Evolutionary conservation across 805 yeast genomes (phyloP).

Genomic region (Cyberlindnera saturnus): DNA sequence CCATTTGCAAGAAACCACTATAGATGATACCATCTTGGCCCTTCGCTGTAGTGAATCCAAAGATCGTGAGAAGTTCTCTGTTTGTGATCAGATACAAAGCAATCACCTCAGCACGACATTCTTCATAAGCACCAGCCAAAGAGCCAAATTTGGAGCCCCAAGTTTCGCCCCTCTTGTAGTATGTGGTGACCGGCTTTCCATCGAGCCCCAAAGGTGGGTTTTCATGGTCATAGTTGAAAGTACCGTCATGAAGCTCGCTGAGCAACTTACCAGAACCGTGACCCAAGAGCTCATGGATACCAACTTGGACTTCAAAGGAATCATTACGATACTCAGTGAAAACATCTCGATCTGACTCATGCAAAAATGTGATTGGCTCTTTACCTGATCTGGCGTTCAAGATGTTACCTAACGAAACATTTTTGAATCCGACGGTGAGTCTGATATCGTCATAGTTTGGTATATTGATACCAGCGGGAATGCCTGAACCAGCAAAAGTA

Average conservation of each 20-base stretch:
- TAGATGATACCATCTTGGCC: conserved; percentile 61
- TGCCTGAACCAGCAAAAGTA: conserved; percentile 84
- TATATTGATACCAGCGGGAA: conserved; percentile 90
- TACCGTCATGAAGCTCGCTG: conserved; percentile 50
- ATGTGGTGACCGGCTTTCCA: conserved; percentile 58
- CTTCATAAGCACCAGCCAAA: conserved; percentile 83
- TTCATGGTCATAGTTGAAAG: conserved; percentile 63
- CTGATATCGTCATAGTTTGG: conserved; percentile 91
- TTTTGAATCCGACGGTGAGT: conserved; percentile 78
- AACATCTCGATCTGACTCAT: conserved; percentile 43
- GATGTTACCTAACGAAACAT: conserved; percentile 84
- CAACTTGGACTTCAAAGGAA: conserved; percentile 90
- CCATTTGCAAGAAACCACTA: conserved; percentile 74
- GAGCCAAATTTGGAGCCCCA: conserved; percentile 87
- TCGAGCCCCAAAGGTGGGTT: conserved; percentile 59
- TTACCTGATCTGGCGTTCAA: conserved; percentile 67
- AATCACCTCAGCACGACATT: conserved; percentile 88
- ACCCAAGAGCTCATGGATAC: conserved; percentile 85
- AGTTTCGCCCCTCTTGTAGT: conserved; percentile 75
- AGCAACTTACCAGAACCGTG: conserved; percentile 88
- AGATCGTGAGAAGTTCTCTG: conserved; percentile 60
- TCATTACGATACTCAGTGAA: conserved; percentile 71
- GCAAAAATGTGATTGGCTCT: conserved; percentile 63
- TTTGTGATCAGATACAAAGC: conserved; percentile 76
- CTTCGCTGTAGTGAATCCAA: conserved; percentile 52